Evolutionary conservation across 148 eudicot genomes (phyloP).

Genomic region (Nepenthes gracilis): DNA sequence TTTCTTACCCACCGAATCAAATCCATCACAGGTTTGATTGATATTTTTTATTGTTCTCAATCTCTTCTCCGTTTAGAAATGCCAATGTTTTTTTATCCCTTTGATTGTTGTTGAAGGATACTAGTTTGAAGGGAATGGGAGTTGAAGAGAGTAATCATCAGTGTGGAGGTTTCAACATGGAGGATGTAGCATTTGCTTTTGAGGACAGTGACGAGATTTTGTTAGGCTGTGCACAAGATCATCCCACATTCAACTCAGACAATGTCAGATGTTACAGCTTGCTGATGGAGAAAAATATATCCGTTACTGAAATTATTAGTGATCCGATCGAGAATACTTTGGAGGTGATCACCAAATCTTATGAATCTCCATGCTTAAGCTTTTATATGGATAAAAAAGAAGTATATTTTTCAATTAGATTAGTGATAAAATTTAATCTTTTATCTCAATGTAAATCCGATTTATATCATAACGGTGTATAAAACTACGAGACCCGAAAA

Average conservation of each 20-base stretch:
- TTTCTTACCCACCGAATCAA: constrained; percentile 11
- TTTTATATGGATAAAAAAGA: too few species aligned
- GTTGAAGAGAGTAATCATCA: constrained; percentile 26
- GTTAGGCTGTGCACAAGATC: constrained; percentile 10
- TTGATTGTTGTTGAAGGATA: constrained; percentile 6
- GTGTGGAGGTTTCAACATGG: constrained; percentile 27
- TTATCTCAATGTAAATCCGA: too few species aligned
- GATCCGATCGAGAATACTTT: background rate
- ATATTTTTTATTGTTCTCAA: background rate
- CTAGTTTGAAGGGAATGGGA: constrained; percentile 15
- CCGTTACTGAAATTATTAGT: background rate
- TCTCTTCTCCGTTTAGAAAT: background rate
- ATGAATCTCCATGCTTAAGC: too few species aligned
- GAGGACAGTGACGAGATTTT: constrained; percentile 22
- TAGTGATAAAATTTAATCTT: too few species aligned
- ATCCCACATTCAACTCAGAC: constrained; percentile 14
- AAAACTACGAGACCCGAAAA: too few species aligned
- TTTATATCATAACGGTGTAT: too few species aligned
- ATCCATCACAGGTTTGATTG: constrained; percentile 21
- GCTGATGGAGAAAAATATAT: constrained; percentile 20
- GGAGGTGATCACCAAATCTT: background rate
- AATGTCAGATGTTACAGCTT: constrained; percentile 16
- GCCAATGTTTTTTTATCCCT: background rate
- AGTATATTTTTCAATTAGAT: too few species aligned
- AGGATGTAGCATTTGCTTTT: constrained; percentile 27